Conservation (phyloP, 169 alveolate species). For the Cryptosporidium meleagridis region DNA sequence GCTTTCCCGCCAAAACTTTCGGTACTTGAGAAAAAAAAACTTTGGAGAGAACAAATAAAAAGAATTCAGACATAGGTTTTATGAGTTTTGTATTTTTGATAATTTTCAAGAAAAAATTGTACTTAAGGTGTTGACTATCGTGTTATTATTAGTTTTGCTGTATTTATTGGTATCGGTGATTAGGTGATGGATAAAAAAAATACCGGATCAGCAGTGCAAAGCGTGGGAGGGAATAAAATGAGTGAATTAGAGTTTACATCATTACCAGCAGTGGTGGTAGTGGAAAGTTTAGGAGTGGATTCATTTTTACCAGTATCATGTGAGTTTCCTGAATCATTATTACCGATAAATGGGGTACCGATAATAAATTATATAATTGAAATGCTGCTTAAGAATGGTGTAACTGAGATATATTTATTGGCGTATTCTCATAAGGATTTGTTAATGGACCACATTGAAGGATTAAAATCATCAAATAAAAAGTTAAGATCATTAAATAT, state of each 20-base stretch:
- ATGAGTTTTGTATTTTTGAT: background rate
- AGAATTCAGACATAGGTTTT: background rate
- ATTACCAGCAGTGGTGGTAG: slow-evolving; percentile 54
- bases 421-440: slow-evolving; percentile 5
- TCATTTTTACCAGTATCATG: slow-evolving; percentile 53
- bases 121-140: background rate
- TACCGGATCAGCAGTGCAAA: background rate
- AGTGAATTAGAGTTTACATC: slow-evolving; percentile 21
- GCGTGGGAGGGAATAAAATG: slow-evolving; percentile 1
- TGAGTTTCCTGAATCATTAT: slow-evolving; percentile 50
- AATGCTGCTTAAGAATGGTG: slow-evolving; percentile 56
- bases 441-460: background rate
- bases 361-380: slow-evolving; percentile 42
- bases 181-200: slow-evolving; percentile 7
- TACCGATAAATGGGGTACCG: slow-evolving; percentile 71
- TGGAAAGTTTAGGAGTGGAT: slow-evolving; percentile 50
- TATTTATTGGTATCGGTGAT: slow-evolving; percentile 12
- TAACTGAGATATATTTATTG: slow-evolving; percentile 47
- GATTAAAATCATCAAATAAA: background rate
- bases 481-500: slow-evolving; percentile 2
- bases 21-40: background rate
- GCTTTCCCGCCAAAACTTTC: background rate
- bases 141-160: slow-evolving; percentile 10
- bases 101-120: background rate
- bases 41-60: background rate